Percentiles rank a stretch among this genome's conserved stretches.
Conservation (phyloP, 1,284 basidiomycete species). For the Sporisorium reilianum region DNA sequence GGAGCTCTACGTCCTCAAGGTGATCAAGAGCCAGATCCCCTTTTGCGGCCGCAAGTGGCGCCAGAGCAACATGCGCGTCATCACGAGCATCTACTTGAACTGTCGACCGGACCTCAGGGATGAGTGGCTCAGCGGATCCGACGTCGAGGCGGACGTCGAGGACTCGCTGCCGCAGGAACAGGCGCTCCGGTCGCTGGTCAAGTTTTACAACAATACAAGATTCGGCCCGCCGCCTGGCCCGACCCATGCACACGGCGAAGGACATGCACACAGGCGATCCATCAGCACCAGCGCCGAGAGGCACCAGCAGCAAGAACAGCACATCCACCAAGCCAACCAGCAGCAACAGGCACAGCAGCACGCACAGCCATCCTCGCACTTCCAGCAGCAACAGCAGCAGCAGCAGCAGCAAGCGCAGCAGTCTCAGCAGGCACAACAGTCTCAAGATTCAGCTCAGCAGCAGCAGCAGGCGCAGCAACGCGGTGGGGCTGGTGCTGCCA, state of each 20-base stretch:
- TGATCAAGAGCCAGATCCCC: slow-evolving; percentile 98
- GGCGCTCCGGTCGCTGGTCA: slow-evolving; percentile 91
- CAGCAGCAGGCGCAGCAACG: slow-evolving; percentile 19
- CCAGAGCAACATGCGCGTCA: slow-evolving; percentile 99
- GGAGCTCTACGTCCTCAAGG: slow-evolving; percentile 94
- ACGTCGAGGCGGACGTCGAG: slow-evolving; percentile 88
- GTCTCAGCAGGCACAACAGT: slow-evolving; percentile 7
- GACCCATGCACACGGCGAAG: slow-evolving; percentile 39
- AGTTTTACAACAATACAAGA: slow-evolving; percentile 77
- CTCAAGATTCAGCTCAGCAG: slow-evolving; percentile 13
- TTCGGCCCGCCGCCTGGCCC: slow-evolving; percentile 44
- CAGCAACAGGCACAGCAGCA: slow-evolving; percentile 12
- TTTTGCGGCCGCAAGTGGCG: slow-evolving; percentile 98
- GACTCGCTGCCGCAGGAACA: slow-evolving; percentile 86
- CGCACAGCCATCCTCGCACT: slow-evolving; percentile 14
- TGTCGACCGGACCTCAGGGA: slow-evolving; percentile 95
- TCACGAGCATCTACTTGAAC: slow-evolving; percentile 97
- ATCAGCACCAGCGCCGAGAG: slow-evolving; percentile 48
- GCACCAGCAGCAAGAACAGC: slow-evolving; percentile 18
- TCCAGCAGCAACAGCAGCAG: slow-evolving; percentile 18
- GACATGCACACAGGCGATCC: slow-evolving; percentile 50
- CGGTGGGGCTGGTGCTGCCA: not conserved
- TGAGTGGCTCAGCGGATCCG: slow-evolving; percentile 94
- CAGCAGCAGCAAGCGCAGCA: slow-evolving; percentile 26
- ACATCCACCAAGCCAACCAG: not conserved